These are phyloP conservation scores for Venustampulla echinocandica DNA, from an alignment of 495 filamentous ascomycete species.

Conservation along the genomic window DNA sequence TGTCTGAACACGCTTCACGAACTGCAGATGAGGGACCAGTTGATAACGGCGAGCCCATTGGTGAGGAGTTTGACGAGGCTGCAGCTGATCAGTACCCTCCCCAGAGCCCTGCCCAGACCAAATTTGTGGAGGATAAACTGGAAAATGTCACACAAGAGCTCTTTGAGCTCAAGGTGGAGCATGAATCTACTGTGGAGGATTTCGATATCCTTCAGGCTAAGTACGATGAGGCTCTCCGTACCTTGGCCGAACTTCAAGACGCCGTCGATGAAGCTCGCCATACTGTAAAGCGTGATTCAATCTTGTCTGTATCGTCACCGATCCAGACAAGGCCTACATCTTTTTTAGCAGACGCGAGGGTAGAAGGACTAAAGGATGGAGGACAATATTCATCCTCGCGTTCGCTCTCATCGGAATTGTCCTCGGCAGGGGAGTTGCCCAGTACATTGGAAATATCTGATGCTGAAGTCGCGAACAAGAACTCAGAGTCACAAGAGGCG, in stretches of 20 bases:
- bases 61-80: slow-evolving; percentile 18
- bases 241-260: slow-evolving; percentile 77
- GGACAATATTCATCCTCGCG: slow-evolving; percentile 80
- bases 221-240: slow-evolving; percentile 80
- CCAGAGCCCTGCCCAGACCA: slow-evolving; percentile 59
- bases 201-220: slow-evolving; percentile 77
- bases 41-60: slow-evolving; percentile 22
- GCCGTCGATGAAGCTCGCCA: slow-evolving; percentile 75
- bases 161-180: slow-evolving; percentile 79
- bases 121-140: slow-evolving; percentile 85
- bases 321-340: slow-evolving; percentile 63
- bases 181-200: slow-evolving; percentile 74
- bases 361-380: slow-evolving; percentile 66
- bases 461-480: slow-evolving; percentile 36
- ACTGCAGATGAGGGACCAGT: slow-evolving; percentile 20
- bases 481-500: slow-evolving; percentile 14
- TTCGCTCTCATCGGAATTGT: slow-evolving; percentile 89
- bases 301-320: slow-evolving; percentile 42
- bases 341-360: slow-evolving; percentile 85
- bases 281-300: slow-evolving; percentile 44
- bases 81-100: slow-evolving; percentile 8
- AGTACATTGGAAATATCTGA: slow-evolving; percentile 55
- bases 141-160: slow-evolving; percentile 90
- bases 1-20: slow-evolving; percentile 8
- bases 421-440: slow-evolving; percentile 80